These are phyloP conservation scores for Phtheirospermum japonicum DNA, from an alignment of 257 asterid genomes.

Conservation along the genomic window DNA sequence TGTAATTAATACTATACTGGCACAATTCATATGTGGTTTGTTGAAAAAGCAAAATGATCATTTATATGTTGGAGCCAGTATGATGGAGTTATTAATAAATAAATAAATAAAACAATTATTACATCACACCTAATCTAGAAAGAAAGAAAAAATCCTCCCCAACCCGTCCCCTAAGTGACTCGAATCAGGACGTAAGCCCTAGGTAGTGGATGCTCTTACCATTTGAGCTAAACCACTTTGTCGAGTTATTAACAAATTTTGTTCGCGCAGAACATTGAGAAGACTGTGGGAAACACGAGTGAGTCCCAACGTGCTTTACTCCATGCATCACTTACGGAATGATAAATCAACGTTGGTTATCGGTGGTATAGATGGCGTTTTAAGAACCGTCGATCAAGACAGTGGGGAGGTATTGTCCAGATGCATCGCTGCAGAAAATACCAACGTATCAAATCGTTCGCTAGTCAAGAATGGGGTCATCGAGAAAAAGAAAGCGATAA, in stretches of 20 bases:
- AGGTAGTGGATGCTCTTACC: background rate
- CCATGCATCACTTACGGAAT: constrained; percentile 61
- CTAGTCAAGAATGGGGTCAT: constrained; percentile 28
- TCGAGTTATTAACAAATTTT: background rate
- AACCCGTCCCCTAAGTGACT: too few relatives aligned
- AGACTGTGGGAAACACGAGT: constrained; percentile 66
- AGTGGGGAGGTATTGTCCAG: constrained; percentile 65
- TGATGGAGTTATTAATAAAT: too few relatives aligned
- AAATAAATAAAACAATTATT: too few relatives aligned
- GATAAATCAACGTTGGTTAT: constrained; percentile 68
- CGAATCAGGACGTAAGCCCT: too few relatives aligned
- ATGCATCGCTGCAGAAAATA: constrained; percentile 52
- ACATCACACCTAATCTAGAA: too few relatives aligned
- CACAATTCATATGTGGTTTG: background rate
- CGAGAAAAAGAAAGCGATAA: constrained; percentile 46
- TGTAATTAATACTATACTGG: background rate
- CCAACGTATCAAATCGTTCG: constrained; percentile 29
- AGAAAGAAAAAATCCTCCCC: too few relatives aligned
- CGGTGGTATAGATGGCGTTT: constrained; percentile 91
- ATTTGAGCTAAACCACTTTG: background rate
- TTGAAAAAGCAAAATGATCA: too few relatives aligned
- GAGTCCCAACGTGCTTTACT: constrained; percentile 72
- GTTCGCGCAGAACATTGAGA: constrained; percentile 45
- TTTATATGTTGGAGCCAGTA: too few relatives aligned
- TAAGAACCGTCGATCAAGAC: constrained; percentile 72